Evolutionary conservation across 2,329 filamentous ascomycete species (phyloP), one percentile per base, ranked within the genome.

Genomic region (Paracoccidioides brasiliensis): DNA sequence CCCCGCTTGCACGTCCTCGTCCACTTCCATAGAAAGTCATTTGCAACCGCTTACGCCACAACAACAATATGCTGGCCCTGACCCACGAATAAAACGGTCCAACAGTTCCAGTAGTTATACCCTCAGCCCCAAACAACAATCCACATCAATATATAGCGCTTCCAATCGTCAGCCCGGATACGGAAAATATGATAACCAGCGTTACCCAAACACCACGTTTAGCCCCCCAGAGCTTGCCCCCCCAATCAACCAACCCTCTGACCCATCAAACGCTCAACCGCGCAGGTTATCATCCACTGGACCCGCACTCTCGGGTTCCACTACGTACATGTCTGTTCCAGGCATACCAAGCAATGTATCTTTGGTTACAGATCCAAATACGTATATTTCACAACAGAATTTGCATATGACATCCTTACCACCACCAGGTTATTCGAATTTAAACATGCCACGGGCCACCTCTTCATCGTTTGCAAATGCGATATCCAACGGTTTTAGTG

Each of bases 41-140:
- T 69, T 65, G 49, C 65, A 62, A 40, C 60, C 64, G 10, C 57
- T 63, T 32, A 61, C 61, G 9, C 61, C 66, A 9, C 67, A 67
- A 8, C 59, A 60, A 22, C 56, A 54, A 14, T 57, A 63, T 48
- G 58, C 60, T 6, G 56, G 54, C 14, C 55, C 67, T 3, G 64
- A 67, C n/a, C 56, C 61, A n/a, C 54, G 60, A 5, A 57, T 64
- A 40, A 56, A 66, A 51, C 66, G 64, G 28, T 61, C 65, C 7
- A 60, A 63, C 49, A 67, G 64, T 44, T 53, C 59, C 3, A 63
- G 63, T 44, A 68, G 62, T 55, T 65, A 65, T 56, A 59, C 62
- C 6, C 60, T 65, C 53, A 66, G 62, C 53, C 66, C 68, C 12
- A 61, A 63, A 2, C 61, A 64, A 22, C 56, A 57, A 38, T 50